Evolutionary conservation across 768 basidiomycete genomes (phyloP), one percentile per base, ranked within the genome.

Genomic region (Amanita rimosa): DNA sequence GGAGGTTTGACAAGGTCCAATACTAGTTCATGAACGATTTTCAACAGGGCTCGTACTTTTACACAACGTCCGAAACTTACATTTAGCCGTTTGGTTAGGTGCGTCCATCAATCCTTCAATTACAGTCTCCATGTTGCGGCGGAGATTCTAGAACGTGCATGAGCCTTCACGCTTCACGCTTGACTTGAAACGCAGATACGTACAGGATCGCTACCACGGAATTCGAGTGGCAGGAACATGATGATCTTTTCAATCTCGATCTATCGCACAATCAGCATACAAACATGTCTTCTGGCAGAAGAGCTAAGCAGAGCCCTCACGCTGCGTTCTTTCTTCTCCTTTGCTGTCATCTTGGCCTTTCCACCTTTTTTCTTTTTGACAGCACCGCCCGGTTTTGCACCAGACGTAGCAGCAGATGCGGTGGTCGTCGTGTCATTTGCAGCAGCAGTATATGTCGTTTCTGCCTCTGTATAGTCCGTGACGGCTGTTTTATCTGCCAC

Each of bases 131-230:
- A 91, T 83, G 49, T 85, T 78, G 36, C 80, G 72, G 22, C 89
- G 79, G 35, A 92, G 68, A 47, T 72, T 76, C 84, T 92, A 26
- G 7, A 42, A 31, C 34, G 17, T 7, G 6, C 33, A 24, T 38
- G 33, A 49, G 43, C 45, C 53, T 34, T 10, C n/a, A n/a, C n/a
- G n/a, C n/a, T n/a, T 34, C 11, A 22, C n/a, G 19, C 52, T 21
- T 24, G 19, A 7, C 16, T 1, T 29, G 8, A 6, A 3, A 19
- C 34, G 31, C 38, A 16, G 33, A 17, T n/a, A 22, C 85, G 48
- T 59, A 89, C 90, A 2, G 86, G 83, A 64, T 95, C 89, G 54
- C 72, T 84, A 7, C 93, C 93, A 19, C 93, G 76, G 61, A 92
- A 97, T 63, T 95, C 93, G 10, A 97, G 71, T 0, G 93, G 93